Conservation (phyloP, 2,329 filamentous ascomycete genomes). For the Tolypocladium cylindrosporum region DNA sequence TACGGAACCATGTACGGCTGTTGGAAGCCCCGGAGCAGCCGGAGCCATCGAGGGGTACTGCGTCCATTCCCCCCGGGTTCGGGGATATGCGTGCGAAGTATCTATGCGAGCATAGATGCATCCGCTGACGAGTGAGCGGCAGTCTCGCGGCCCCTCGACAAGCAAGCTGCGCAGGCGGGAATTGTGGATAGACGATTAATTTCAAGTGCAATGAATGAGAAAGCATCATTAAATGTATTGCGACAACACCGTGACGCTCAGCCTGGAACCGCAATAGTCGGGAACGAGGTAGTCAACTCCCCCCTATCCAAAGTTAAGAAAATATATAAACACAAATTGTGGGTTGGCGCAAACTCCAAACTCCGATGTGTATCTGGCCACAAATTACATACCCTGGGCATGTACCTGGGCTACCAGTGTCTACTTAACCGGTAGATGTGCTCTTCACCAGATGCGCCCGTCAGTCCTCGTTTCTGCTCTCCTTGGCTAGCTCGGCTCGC, state of each 20-base stretch:
- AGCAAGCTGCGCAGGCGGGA: background rate
- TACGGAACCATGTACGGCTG: background rate
- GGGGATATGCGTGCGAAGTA: background rate
- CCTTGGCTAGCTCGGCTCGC: constrained; percentile 26
- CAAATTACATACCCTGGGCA: background rate
- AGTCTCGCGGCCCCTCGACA: background rate
- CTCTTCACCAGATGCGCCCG: background rate
- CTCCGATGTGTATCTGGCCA: background rate
- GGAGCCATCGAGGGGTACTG: background rate
- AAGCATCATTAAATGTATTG: background rate
- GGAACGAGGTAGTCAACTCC: too few species aligned
- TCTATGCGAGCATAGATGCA: background rate
- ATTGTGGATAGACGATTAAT: background rate
- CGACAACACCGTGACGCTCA: background rate
- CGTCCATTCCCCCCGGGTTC: too few species aligned
- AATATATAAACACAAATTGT: background rate
- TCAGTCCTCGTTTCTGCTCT: constrained; percentile 19
- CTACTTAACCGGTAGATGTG: background rate
- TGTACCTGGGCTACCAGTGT: too few species aligned
- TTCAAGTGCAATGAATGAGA: background rate
- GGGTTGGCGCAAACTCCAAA: background rate
- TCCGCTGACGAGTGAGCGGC: background rate
- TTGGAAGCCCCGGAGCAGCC: background rate
- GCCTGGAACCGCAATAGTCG: too few species aligned
- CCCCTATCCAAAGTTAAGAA: background rate